A percentile compares a stretch with the other conserved stretches of the same genome.
Evolutionary conservation across 257 asterid genomes (phyloP).

Genomic region (Misopates orontium): DNA sequence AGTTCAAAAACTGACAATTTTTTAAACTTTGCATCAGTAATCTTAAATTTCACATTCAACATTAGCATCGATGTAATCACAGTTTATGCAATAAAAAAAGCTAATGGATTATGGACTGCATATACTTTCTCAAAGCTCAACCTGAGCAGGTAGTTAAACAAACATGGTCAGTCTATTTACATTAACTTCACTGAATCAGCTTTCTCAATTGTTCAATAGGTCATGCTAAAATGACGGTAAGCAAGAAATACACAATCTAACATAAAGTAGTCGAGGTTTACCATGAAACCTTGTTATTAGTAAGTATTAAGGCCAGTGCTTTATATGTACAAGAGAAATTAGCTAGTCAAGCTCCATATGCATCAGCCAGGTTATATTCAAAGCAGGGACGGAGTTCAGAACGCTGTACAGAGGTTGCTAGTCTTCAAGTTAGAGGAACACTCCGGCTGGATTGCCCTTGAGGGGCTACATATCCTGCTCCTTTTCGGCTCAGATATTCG

Average conservation of each 20-base stretch:
- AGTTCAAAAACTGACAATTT: too few species aligned
- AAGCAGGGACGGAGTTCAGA: slow-evolving; percentile 29
- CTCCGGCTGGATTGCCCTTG: slow-evolving; percentile 40
- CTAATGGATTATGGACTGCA: too few species aligned
- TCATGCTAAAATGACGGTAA: slow-evolving; percentile 7
- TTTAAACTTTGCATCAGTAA: too few species aligned
- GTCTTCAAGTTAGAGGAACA: slow-evolving; percentile 52
- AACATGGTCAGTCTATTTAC: slow-evolving; percentile 6
- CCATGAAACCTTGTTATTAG: slow-evolving; percentile 17
- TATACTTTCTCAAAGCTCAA: neutral
- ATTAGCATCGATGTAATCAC: too few species aligned
- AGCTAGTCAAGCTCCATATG: neutral
- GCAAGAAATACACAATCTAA: slow-evolving; percentile 11
- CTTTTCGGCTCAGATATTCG: slow-evolving; percentile 58
- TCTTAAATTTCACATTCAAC: too few species aligned
- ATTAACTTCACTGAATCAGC: slow-evolving; percentile 16
- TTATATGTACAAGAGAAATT: slow-evolving; percentile 27
- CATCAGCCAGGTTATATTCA: neutral
- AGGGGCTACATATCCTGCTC: slow-evolving; percentile 54
- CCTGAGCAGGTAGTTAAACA: neutral
- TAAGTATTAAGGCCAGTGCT: neutral
- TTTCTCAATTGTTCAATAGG: neutral
- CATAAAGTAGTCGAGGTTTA: neutral
- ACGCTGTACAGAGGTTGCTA: slow-evolving; percentile 60
- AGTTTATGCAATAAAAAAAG: too few species aligned